A percentile compares a stretch with the other conserved stretches of the same genome.
These are phyloP conservation scores for Stagonosporopsis chrysanthemi DNA, from an alignment of 2,329 filamentous ascomycete species.

Conservation along the genomic window DNA sequence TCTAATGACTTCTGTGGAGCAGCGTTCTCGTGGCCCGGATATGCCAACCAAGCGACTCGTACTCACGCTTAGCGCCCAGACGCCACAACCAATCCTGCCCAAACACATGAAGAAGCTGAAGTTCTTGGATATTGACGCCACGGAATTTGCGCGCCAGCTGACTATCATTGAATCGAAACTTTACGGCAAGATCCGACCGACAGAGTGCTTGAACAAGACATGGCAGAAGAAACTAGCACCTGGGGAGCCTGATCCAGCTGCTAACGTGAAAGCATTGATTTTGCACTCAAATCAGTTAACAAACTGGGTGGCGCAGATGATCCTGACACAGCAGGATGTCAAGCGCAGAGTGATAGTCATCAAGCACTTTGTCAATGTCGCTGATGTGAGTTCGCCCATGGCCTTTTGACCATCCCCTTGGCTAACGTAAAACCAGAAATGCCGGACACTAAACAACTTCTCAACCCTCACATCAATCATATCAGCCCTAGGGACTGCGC, in stretches of 20 bases:
- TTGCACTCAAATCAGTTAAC: conserved; percentile 98
- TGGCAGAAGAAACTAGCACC: conserved; percentile 95
- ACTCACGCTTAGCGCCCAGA: conserved; percentile 81
- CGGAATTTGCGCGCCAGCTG: conserved; percentile 95
- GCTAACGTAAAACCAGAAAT: conserved; percentile 71
- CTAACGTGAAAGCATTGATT: conserved; percentile 95
- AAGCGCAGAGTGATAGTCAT: conserved; percentile 97
- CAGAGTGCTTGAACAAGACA: conserved; percentile 96
- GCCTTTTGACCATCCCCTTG: neutral
- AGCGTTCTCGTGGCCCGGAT: conserved; percentile 87
- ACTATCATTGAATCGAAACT: conserved; percentile 96
- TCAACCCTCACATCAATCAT: conserved; percentile 98
- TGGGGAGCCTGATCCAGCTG: conserved; percentile 82
- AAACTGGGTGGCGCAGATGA: conserved; percentile 99
- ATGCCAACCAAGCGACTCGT: conserved; percentile 85
- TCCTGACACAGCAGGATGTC: conserved; percentile 89
- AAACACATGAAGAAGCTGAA: conserved; percentile 99
- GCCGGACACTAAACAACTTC: conserved; percentile 91
- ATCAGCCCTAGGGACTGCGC: conserved; percentile 90
- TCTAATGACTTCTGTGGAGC: conserved; percentile 85
- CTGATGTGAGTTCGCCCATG: conserved; percentile 73
- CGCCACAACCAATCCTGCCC: conserved; percentile 87
- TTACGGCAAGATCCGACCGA: conserved; percentile 94
- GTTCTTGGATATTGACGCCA: conserved; percentile 94
- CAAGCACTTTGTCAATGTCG: conserved; percentile 96